Conservation (phyloP, 192 early-diverging fungal genomes). For the Linnemannia exigua region DNA sequence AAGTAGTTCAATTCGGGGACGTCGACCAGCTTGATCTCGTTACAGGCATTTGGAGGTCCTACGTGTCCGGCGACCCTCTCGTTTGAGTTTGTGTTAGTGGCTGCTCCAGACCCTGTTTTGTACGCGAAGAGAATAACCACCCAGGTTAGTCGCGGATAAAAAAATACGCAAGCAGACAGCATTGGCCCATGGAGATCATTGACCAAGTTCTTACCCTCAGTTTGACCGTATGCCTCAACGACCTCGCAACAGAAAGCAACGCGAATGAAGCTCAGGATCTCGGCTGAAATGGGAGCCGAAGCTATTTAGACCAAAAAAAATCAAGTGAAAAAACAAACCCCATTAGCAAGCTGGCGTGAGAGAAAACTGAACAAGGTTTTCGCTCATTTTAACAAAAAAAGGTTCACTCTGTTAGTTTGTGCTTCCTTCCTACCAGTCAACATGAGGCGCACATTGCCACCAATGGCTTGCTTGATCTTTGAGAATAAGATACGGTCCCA, state of each 20-base stretch:
- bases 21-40: slow-evolving; percentile 90
- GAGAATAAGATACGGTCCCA: slow-evolving; percentile 94
- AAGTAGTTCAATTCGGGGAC: slow-evolving; percentile 92
- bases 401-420: too few species aligned
- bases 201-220: slow-evolving; percentile 67
- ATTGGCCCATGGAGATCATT: too few species aligned
- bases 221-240: slow-evolving; percentile 91
- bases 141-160: neutral
- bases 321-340: neutral
- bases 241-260: slow-evolving; percentile 85
- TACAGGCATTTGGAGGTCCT: slow-evolving; percentile 75
- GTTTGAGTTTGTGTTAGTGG: slow-evolving; percentile 62
- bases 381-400: neutral
- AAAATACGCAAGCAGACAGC: neutral
- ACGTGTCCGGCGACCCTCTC: slow-evolving; percentile 85
- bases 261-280: slow-evolving; percentile 86
- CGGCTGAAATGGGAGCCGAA: slow-evolving; percentile 88
- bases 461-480: slow-evolving; percentile 78
- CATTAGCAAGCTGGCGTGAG: neutral
- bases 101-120: slow-evolving; percentile 58
- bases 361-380: neutral
- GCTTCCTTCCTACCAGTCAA: slow-evolving; percentile 80
- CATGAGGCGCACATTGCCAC: slow-evolving; percentile 87
- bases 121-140: neutral
- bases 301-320: slow-evolving; percentile 15